These are phyloP conservation scores for Amoeboaphelidium occidentale DNA, from an alignment of 371 early-diverging fungal genomes.

Conservation along the genomic window DNA sequence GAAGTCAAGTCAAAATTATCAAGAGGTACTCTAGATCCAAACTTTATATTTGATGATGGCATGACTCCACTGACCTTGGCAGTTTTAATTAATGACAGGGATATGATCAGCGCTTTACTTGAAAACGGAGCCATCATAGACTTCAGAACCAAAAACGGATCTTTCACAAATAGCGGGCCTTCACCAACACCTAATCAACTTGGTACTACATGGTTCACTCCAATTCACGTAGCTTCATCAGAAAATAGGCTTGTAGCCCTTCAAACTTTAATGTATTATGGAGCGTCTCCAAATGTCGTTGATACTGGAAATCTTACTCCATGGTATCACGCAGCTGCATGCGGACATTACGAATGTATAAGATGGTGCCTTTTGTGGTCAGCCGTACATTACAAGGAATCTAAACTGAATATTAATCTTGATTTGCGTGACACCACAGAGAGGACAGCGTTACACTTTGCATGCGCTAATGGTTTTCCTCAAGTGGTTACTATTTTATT, in stretches of 20 bases:
- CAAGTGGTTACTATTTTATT: conserved; percentile 13
- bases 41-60: conserved; percentile 17
- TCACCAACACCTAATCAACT: neutral
- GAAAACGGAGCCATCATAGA: conserved; percentile 21
- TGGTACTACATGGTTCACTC: too few relatives aligned
- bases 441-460: conserved; percentile 18
- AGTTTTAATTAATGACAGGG: conserved; percentile 15
- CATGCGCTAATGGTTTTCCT: conserved; percentile 15
- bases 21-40: conserved; percentile 18
- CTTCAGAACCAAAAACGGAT: conserved; percentile 14
- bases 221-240: too few relatives aligned
- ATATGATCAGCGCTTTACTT: conserved; percentile 11
- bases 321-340: conserved; percentile 15
- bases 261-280: conserved; percentile 11
- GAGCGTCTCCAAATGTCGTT: conserved; percentile 17
- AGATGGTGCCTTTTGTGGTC: conserved; percentile 11
- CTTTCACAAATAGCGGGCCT: conserved; percentile 1
- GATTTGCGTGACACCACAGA: conserved; percentile 17
- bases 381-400: too few relatives aligned
- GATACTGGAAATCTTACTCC: conserved; percentile 15
- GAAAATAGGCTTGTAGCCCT: too few relatives aligned
- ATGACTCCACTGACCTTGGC: conserved; percentile 18
- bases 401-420: too few relatives aligned
- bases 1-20: conserved; percentile 12
- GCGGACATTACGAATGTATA: conserved; percentile 15